A percentile compares a stretch with the other conserved stretches of the same genome.
Evolutionary conservation across 2,329 filamentous ascomycete genomes (phyloP).

Genomic region (Pseudogymnoascus sp.): DNA sequence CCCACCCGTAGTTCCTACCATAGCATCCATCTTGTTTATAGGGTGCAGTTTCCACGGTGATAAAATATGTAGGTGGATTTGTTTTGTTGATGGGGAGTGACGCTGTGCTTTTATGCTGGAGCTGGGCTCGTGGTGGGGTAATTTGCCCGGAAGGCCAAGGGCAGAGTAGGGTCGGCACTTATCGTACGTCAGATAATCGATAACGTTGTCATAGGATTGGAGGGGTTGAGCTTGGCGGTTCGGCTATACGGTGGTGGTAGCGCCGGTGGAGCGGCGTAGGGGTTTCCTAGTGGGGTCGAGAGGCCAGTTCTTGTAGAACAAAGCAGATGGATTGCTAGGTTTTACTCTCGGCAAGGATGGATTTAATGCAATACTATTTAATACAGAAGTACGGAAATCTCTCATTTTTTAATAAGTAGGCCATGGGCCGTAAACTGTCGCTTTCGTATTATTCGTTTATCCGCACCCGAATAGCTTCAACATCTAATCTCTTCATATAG

Average conservation of each 20-base stretch:
- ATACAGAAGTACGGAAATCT: background rate
- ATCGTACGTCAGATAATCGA: background rate
- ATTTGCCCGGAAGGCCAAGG: background rate
- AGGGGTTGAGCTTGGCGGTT: background rate
- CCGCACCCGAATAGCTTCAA: background rate
- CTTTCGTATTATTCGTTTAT: background rate
- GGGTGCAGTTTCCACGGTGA: background rate
- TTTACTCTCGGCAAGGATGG: too few relatives aligned
- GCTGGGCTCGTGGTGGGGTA: background rate
- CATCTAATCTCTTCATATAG: background rate
- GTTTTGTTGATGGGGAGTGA: background rate
- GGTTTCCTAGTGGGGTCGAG: too few relatives aligned
- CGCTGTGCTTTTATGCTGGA: background rate
- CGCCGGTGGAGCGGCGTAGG: background rate
- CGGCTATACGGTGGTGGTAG: background rate
- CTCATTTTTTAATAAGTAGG: background rate
- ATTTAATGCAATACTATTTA: background rate
- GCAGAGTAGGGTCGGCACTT: background rate
- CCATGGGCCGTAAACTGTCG: background rate
- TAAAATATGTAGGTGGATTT: background rate
- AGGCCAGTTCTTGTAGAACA: too few relatives aligned
- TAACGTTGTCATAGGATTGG: background rate
- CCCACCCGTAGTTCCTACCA: conserved; percentile 3
- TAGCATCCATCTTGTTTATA: conserved; percentile 8
- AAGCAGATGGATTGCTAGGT: too few relatives aligned